These are phyloP conservation scores for Metschnikowia shivogae DNA, from an alignment of 805 yeast genomes.

Conservation along the genomic window DNA sequence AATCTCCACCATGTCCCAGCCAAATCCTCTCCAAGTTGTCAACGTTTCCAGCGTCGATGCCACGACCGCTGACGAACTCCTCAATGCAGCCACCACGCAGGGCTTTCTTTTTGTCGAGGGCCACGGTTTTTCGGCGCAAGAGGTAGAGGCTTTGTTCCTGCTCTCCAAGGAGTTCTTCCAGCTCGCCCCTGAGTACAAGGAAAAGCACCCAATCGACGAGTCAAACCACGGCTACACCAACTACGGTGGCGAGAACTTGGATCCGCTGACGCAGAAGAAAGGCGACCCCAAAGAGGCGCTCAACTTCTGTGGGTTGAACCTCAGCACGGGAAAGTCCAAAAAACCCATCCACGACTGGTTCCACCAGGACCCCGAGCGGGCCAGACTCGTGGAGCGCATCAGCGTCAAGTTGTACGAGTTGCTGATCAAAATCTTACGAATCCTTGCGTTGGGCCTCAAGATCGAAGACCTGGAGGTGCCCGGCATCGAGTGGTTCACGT, in stretches of 20 bases:
- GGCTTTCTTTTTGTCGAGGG: constrained; percentile 69
- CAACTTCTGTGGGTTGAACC: constrained; percentile 57
- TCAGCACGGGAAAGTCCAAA: constrained; percentile 40
- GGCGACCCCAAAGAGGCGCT: constrained; percentile 70
- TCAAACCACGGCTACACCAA: constrained; percentile 60
- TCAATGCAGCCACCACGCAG: constrained; percentile 57
- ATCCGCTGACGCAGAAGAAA: constrained; percentile 28
- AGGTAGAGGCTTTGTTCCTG: constrained; percentile 49
- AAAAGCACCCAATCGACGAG: constrained; percentile 45
- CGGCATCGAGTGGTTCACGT: constrained; percentile 56
- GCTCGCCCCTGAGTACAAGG: constrained; percentile 49
- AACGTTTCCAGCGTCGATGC: constrained; percentile 48
- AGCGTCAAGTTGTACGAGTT: constrained; percentile 46
- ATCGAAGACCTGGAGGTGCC: constrained; percentile 46
- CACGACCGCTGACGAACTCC: constrained; percentile 46
- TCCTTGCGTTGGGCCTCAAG: constrained; percentile 59
- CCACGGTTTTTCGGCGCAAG: constrained; percentile 54
- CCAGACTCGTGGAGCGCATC: constrained; percentile 34
- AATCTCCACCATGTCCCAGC: constrained; percentile 3
- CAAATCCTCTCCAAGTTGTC: constrained; percentile 52
- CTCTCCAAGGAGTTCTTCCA: constrained; percentile 49
- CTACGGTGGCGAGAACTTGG: constrained; percentile 50
- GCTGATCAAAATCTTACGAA: constrained; percentile 46
- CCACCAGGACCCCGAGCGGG: constrained; percentile 34
- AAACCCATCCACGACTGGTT: constrained; percentile 52